Evolutionary conservation across 805 yeast species (phyloP), one percentile per base, ranked within the genome.

Genomic region (Candida alai): DNA sequence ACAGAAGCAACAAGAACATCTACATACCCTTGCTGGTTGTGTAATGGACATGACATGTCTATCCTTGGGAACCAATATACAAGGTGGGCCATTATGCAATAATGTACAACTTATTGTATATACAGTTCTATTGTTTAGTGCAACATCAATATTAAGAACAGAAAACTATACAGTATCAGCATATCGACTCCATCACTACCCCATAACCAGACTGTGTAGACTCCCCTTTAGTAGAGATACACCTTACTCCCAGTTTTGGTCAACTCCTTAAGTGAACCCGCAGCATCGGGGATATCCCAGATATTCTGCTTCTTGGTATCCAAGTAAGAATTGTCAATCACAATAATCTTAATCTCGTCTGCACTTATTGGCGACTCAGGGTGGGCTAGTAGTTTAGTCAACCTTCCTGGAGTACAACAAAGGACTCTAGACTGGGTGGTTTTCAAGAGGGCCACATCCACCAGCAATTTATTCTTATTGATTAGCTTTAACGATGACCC

Each of bases 401-500:
- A 51, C 35, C 89, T 63, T 2, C 80, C 80, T 1, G 87, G 78
- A 0, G 90, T 82, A 25, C 81, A 69, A 24, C 80, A 74, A 28
- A 80, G 65, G 1, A 82, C 56, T 31, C 80, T 58, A 2, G 78
- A 59, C 40, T 58, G 44, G 21, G 79, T 61, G 28, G 68, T 54
- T 37, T 58, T 52, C 25, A 76, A 55, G 19, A 68, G 43, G 32
- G 65, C 62, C 35, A 74, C 48, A 49, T 86, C 95, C 27, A 79
- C 80, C 20, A 73, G 70, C 29, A 84, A 51, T 44, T 80, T 79
- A 53, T 84, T 85, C 59, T 86, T 86, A 42, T 80, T 74, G 49
- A 86, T 85, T 30, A 86, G 53, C 54, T 85, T 86, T 30, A 84
- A 47, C 4, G 87, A 74, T 0, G 79, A 74, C 8, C 76, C 70